phyloP scores from a whole-genome alignment of 139 green algal genomes.

The Closterium sp. region DNA sequence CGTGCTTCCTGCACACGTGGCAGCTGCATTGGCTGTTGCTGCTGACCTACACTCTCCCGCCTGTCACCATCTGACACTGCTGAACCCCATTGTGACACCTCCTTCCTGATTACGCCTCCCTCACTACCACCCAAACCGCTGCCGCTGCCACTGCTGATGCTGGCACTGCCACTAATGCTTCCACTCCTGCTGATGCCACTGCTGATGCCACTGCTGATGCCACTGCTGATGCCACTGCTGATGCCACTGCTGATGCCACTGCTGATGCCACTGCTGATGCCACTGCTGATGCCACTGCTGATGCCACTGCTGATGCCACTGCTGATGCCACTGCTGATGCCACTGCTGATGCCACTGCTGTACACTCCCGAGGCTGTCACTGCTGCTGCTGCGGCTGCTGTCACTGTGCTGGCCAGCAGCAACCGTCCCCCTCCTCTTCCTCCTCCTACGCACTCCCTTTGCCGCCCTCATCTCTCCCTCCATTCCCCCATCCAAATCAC shows the following conservation, averaged over 20 bases:
- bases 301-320: neutral
- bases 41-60: neutral
- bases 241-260: too few relatives aligned
- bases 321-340: neutral
- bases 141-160: too few relatives aligned
- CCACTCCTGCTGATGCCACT: too few relatives aligned
- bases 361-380: neutral
- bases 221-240: too few relatives aligned
- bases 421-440: neutral
- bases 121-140: neutral
- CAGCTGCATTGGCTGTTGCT: neutral
- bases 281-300: neutral
- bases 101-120: neutral
- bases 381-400: neutral
- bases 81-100: neutral
- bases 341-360: too few relatives aligned
- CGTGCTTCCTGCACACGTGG: neutral
- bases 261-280: too few relatives aligned
- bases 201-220: too few relatives aligned
- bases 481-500: neutral
- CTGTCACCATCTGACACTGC: neutral
- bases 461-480: neutral
- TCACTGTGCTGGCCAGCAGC: neutral
- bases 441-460: neutral
- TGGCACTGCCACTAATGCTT: too few relatives aligned